Percentiles rank a stretch among this genome's conserved stretches.
phyloP scores from a whole-genome alignment of 2,329 filamentous ascomycete genomes.

The Cladobotryum mycophilum region DNA sequence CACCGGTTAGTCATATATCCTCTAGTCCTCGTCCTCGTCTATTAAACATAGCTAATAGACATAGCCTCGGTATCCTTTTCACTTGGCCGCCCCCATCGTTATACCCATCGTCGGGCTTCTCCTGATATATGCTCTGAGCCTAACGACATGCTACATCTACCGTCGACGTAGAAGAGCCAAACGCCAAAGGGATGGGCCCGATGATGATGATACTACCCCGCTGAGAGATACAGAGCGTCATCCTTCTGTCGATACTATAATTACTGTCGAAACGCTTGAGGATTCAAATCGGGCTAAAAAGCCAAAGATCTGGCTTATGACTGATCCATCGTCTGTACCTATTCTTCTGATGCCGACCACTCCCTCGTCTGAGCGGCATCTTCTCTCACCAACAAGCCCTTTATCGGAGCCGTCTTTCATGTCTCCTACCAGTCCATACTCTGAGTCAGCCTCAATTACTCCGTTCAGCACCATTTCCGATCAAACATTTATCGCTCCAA shows the following conservation, averaged over 20 bases:
- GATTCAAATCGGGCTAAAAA: constrained; percentile 6
- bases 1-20: constrained; percentile 14
- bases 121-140: constrained; percentile 22
- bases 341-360: constrained; percentile 2
- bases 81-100: constrained; percentile 24
- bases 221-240: constrained; percentile 8
- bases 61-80: constrained; percentile 17
- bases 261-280: constrained; percentile 5
- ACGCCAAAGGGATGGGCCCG: constrained; percentile 13
- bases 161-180: constrained; percentile 21
- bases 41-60: constrained; percentile 6
- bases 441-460: background rate
- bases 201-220: constrained; percentile 12
- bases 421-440: constrained; percentile 2
- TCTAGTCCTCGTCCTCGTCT: background rate
- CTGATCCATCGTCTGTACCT: constrained; percentile 4
- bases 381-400: constrained; percentile 3
- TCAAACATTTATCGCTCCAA: background rate
- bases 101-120: constrained; percentile 26
- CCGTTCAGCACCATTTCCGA: constrained; percentile 1
- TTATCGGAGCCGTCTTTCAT: background rate
- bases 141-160: constrained; percentile 23
- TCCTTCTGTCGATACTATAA: constrained; percentile 12
- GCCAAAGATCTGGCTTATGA: constrained; percentile 11
- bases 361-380: constrained; percentile 1